Evolutionary conservation across 345 rosid species (phyloP).

Genomic region (Eucalyptus marginata): DNA sequence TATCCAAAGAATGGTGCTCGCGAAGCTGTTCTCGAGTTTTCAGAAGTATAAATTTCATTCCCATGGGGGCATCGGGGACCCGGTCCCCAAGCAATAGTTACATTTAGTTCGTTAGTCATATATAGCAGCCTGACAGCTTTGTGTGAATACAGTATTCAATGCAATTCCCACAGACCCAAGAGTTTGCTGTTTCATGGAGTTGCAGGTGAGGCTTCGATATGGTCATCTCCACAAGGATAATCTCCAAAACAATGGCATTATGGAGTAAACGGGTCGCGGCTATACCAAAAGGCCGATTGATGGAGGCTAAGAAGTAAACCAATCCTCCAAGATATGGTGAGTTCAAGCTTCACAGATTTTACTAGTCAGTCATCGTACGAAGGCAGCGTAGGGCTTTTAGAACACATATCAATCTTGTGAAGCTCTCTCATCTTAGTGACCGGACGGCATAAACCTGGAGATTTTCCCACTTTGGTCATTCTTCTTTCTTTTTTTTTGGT

Average conservation of each 20-base stretch:
- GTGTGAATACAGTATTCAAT: background rate
- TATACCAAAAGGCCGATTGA: background rate
- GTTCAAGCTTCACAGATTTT: background rate
- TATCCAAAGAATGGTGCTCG: background rate
- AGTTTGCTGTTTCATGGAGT: background rate
- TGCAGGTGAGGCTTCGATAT: background rate
- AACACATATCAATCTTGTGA: slow-evolving; percentile 49
- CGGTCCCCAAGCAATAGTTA: background rate
- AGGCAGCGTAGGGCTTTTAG: slow-evolving; percentile 74
- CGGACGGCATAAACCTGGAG: slow-evolving; percentile 67
- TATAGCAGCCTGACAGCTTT: background rate
- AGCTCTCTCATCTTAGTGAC: slow-evolving; percentile 46
- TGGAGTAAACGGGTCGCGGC: background rate
- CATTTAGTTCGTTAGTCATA: background rate
- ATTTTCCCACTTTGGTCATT: background rate
- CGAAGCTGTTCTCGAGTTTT: background rate
- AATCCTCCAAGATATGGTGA: background rate
- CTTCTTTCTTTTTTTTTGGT: background rate
- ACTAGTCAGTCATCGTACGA: slow-evolving; percentile 22
- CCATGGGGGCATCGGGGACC: background rate
- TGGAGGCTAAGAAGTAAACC: background rate
- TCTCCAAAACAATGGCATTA: background rate
- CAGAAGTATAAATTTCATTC: background rate
- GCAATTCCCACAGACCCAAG: background rate
- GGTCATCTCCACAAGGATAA: background rate